Evolutionary conservation across 2,329 filamentous ascomycete genomes (phyloP).

Genomic region (Paraphoma sp.): DNA sequence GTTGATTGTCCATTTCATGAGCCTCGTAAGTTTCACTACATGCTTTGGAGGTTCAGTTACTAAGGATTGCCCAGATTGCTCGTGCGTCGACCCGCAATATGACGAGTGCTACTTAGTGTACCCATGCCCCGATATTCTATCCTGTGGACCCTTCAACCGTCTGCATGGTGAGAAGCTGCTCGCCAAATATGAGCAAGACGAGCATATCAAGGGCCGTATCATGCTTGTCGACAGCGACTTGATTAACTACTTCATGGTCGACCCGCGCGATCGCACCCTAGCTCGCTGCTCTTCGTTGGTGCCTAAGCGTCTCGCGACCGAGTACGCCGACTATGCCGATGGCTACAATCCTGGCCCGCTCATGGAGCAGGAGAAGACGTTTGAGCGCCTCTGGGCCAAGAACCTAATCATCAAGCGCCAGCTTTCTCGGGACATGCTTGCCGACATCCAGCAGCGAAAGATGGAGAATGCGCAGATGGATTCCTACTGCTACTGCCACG

Average conservation of each 20-base stretch:
- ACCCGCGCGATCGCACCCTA: background rate
- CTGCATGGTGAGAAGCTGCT: slow-evolving; percentile 26
- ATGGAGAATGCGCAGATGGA: background rate
- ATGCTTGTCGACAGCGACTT: slow-evolving; percentile 35
- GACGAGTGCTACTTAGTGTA: slow-evolving; percentile 28
- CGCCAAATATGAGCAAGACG: slow-evolving; percentile 17
- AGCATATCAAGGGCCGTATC: slow-evolving; percentile 20
- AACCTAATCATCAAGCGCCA: slow-evolving; percentile 16
- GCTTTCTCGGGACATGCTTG: slow-evolving; percentile 10
- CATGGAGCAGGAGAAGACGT: slow-evolving; percentile 22
- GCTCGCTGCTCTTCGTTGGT: background rate
- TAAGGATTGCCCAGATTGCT: slow-evolving; percentile 9
- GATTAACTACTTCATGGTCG: slow-evolving; percentile 13
- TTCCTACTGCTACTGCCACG: slow-evolving; percentile 29
- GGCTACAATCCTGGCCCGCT: slow-evolving; percentile 16
- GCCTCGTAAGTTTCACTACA: slow-evolving; percentile 16
- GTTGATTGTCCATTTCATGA: slow-evolving; percentile 32
- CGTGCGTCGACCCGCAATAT: slow-evolving; percentile 24
- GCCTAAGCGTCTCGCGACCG: slow-evolving; percentile 16
- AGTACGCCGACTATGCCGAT: slow-evolving; percentile 13
- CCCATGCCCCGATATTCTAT: slow-evolving; percentile 11
- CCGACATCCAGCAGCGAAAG: slow-evolving; percentile 8
- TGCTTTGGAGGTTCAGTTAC: background rate
- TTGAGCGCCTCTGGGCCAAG: slow-evolving; percentile 16
- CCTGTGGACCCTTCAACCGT: slow-evolving; percentile 29